Evolutionary conservation across 768 basidiomycete species (phyloP), one percentile per base, ranked within the genome.

Genomic region (Agaricus bisporus): DNA sequence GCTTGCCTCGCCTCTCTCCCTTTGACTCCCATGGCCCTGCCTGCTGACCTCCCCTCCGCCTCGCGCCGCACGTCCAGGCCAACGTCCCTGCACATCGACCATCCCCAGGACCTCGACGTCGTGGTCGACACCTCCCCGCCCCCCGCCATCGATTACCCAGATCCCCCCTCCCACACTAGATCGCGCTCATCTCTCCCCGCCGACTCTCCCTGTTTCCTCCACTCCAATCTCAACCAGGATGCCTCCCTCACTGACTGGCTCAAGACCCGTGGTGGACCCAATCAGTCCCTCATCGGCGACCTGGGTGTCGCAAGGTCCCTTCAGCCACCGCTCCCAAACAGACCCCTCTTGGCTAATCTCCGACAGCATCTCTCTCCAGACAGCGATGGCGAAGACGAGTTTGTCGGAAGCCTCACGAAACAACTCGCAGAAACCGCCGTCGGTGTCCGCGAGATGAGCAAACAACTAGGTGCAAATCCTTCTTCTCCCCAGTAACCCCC

Each of bases 371-470:
- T 41, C 39, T 62, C 63, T 28, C 62, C 61, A 14, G 60, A 67
- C 51, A 65, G 64, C 56, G 69, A 74, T 59, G 79, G 77, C 44
- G 85, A 83, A 28, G 84, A 89, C 20, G 85, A 84, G 42, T 83
- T 81, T 57, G 80, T 79, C 1, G 79, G 81, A 41, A 95, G 86
- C 65, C 69, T 98, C 62, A 98, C 97, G 5, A 86, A 81, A 64
- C 91, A 94, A 60, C 77, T 99, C 12, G 97, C 95, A 7, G 95
- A 95, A 72, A 99, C 97, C 17, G 97, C 97, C 15, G 91, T 93
- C 11, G 89, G 93, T 37, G 97, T 99, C 10, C 80, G 97, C 45
- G 97, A 99, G 71, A 95, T 98, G 93, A 95, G 93, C 81, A 95
- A 95, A 69, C 91, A 95, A 68, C 85, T 99, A 15, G 97, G 95